Evolutionary conservation across 306 rosid species (phyloP), one percentile per base, ranked within the genome.

Genomic region (Urtica urens): DNA sequence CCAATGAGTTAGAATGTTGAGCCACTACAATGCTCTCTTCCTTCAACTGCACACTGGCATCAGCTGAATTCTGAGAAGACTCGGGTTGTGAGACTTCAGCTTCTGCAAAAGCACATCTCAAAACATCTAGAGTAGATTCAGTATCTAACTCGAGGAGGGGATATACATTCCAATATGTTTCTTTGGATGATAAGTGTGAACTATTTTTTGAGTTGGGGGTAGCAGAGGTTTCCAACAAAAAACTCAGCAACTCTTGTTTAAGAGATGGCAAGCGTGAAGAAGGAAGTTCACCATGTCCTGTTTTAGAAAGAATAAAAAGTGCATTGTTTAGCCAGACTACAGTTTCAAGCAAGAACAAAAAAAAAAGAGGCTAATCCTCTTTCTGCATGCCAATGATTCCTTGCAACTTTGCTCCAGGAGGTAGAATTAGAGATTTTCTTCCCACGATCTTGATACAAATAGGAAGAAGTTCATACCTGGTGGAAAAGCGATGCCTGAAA

Each of bases 401-500:
- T 16, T 17, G 19, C 16, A 46, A 18, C 56, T 35, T 34, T 13
- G 15, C 33, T 46, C 45, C 33, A 46, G 6, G 19, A 35, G 19
- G 35, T 30, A 16, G 3, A 23, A 11, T 37, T 12, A 47, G 49
- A 34, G 25, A 22, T 4, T 35, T 53, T 30, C 10, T 7, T 10
- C 27, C 41, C 8, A 22, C n/a, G 13, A 16, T 56, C 26, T 44
- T 49, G 10, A 39, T n/a, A 51, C 12, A 8, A 13, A 56, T 23
- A 18, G 11, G 11, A 22, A 45, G 11, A 41, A 38, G 54, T 31
- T 46, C 58, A 24, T 78, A 88, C 97, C 97, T 64, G 99, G 99
- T 30, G 99, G 99, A 73, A 90, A 90, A 66, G 83, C 82, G 68
- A 85, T 80, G 64, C 99, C 95, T 5, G 80, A 79, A 71, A 90